Base-by-base conservation (phyloP, 1,139 yeast species). In the Taphrina deformans region DNA sequence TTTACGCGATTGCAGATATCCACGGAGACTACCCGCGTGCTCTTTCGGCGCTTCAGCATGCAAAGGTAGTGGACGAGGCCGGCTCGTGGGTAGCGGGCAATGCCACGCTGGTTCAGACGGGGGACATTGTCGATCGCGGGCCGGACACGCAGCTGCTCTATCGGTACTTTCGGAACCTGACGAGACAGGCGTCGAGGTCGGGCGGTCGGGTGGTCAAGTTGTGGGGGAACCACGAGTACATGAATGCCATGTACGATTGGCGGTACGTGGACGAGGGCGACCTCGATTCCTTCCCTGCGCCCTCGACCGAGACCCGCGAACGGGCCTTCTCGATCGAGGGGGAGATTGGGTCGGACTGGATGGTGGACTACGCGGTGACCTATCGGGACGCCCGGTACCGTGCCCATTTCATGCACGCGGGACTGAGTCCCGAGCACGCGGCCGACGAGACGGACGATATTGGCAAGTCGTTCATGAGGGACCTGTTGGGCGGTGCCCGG, bases 351-450 rank as follows among this genome's bases (percentile, higher is more conserved):
- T 12, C 24, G 16, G 60, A 60, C n/a, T 55, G 62, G 50, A 29
- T 65, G 53, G n/a, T 51, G 6, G 55, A 59, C 14, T 65, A 65
- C 31, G 45, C 33, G 3, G 61, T 65, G 21, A 65, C 65, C 10
- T 50, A 59, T 29, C 46, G 56, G 10, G 67, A 65, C 45, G 33
- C 51, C 4, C 24, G n/a, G 9, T 58, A 26, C 40, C 51, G 65
- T 24, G 63, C 62, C 1, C 65, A 60, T 55, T 65, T 65, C 38
- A 65, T 65, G 65, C 67, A 65, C 50, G 67, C 67, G 14, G 67
- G 67, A 12, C 31, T 65, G 21, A 27, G 46, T 24, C 46, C 50
- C 18, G 62, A 60, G 26, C 56, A 61, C 41, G 62, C 45, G 26
- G 12, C 21, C 29, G 50, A 45, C 14, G 23, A 18, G 5, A 40